Percentiles rank a stretch among this genome's conserved stretches.
These are phyloP conservation scores for Tricladium varicosporioides DNA, from an alignment of 2,329 filamentous ascomycete species.

Conservation along the genomic window DNA sequence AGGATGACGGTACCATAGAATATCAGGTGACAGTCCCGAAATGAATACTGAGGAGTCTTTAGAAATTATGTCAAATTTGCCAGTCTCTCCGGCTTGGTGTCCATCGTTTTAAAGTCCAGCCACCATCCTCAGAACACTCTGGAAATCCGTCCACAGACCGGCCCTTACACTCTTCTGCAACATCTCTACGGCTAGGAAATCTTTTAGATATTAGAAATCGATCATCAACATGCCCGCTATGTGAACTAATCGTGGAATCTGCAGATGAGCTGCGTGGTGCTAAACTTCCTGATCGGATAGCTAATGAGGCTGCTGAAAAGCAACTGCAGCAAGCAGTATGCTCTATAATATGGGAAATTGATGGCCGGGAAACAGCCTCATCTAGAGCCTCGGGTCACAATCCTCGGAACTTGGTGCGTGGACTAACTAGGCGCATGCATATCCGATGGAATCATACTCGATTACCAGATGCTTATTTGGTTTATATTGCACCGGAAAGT, in stretches of 20 bases:
- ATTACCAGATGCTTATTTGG: not conserved
- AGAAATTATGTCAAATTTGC: not conserved
- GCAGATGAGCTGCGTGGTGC: not conserved
- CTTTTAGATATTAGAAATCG: no score
- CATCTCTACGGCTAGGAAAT: no score
- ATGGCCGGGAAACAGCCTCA: not conserved
- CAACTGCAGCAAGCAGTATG: not conserved
- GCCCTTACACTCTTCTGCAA: no score
- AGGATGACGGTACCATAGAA: no score
- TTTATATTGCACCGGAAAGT: not conserved
- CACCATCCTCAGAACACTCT: not conserved
- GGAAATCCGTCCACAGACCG: not conserved
- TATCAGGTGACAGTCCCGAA: no score
- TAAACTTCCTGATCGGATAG: not conserved
- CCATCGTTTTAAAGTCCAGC: not conserved
- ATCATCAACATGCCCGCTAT: no score
- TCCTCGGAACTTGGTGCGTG: not conserved
- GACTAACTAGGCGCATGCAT: not conserved
- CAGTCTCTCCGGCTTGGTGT: not conserved
- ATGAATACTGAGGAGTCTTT: not conserved
- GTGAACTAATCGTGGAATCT: no score
- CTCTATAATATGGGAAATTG: not conserved
- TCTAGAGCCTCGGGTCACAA: not conserved
- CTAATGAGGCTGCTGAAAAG: not conserved
- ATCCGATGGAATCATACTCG: not conserved